A percentile compares a stretch with the other conserved stretches of the same genome.
These are phyloP conservation scores for Ciborinia camelliae DNA, from an alignment of 2,329 filamentous ascomycete species.

Conservation along the genomic window DNA sequence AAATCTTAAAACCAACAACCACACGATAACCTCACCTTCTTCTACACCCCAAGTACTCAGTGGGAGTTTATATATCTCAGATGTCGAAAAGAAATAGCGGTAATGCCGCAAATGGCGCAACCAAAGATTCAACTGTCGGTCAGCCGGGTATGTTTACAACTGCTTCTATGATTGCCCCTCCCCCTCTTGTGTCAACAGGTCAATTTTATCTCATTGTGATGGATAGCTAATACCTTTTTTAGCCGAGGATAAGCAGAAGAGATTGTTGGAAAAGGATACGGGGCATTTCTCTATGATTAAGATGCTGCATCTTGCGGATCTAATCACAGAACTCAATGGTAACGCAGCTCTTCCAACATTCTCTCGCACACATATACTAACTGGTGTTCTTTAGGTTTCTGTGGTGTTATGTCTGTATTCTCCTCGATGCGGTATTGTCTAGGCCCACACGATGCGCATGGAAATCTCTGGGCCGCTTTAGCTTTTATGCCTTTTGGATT, in stretches of 20 bases:
- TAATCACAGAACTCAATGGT: conserved; percentile 82
- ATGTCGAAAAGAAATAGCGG: conserved; percentile 63
- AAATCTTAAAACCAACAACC: conserved; percentile 3
- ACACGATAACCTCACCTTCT: background rate
- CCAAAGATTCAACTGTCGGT: conserved; percentile 43
- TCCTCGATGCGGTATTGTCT: conserved; percentile 92
- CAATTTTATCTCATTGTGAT: background rate
- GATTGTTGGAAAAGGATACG: conserved; percentile 63
- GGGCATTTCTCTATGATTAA: conserved; percentile 70
- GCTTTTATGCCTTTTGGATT: conserved; percentile 86
- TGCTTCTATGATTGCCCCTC: conserved; percentile 11
- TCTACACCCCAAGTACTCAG: background rate
- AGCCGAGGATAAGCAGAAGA: conserved; percentile 74
- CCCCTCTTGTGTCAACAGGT: background rate
- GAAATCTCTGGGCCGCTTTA: conserved; percentile 77
- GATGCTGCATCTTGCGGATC: conserved; percentile 74
- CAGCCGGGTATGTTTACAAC: conserved; percentile 42
- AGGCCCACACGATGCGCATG: conserved; percentile 60
- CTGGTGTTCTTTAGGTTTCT: conserved; percentile 56
- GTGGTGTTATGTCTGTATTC: conserved; percentile 92
- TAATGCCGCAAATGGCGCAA: conserved; percentile 47
- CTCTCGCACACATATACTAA: conserved; percentile 6
- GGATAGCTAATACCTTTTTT: conserved; percentile 21
- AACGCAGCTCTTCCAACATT: conserved; percentile 27
- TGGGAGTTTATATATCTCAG: conserved; percentile 13